These are phyloP conservation scores for Cytospora leucostoma DNA, from an alignment of 2,329 filamentous ascomycete genomes.

Conservation along the genomic window DNA sequence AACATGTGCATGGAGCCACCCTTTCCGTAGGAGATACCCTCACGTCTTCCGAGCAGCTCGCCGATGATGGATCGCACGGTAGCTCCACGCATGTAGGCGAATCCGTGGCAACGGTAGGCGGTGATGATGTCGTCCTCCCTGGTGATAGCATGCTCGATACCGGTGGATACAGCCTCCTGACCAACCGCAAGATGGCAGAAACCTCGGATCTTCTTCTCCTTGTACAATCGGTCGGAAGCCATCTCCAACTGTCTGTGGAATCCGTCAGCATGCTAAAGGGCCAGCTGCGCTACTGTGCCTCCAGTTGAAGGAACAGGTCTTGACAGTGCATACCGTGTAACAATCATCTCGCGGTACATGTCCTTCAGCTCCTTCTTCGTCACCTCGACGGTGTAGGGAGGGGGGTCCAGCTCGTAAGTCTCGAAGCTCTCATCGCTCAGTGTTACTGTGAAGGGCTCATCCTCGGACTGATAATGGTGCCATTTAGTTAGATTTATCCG, in stretches of 20 bases:
- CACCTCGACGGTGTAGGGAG: slow-evolving; percentile 85
- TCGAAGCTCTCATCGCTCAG: slow-evolving; percentile 99
- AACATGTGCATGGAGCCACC: slow-evolving; percentile 99
- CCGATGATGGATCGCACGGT: slow-evolving; percentile 91
- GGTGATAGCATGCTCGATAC: slow-evolving; percentile 94
- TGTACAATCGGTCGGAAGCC: slow-evolving; percentile 98
- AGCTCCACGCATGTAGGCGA: slow-evolving; percentile 93
- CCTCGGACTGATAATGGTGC: slow-evolving; percentile 70
- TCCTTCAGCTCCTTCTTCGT: slow-evolving; percentile 98
- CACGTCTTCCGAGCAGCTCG: slow-evolving; percentile 89
- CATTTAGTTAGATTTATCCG: slow-evolving; percentile 25
- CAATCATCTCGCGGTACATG: slow-evolving; percentile 99
- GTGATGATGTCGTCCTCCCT: slow-evolving; percentile 95
- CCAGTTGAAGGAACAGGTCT: slow-evolving; percentile 4
- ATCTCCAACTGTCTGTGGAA: slow-evolving; percentile 91
- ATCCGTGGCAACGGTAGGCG: slow-evolving; percentile 98
- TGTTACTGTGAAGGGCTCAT: slow-evolving; percentile 87
- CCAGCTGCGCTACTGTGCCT: neutral
- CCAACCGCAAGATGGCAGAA: slow-evolving; percentile 99
- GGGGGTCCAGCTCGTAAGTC: slow-evolving; percentile 97
- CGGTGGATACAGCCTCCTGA: slow-evolving; percentile 95
- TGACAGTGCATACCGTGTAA: slow-evolving; percentile 70
- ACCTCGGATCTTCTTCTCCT: slow-evolving; percentile 99
- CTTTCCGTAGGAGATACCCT: slow-evolving; percentile 98
- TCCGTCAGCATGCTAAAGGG: slow-evolving; percentile 24